phyloP scores from a whole-genome alignment of 2,329 filamentous ascomycete genomes.

The Colletotrichum phormii region DNA sequence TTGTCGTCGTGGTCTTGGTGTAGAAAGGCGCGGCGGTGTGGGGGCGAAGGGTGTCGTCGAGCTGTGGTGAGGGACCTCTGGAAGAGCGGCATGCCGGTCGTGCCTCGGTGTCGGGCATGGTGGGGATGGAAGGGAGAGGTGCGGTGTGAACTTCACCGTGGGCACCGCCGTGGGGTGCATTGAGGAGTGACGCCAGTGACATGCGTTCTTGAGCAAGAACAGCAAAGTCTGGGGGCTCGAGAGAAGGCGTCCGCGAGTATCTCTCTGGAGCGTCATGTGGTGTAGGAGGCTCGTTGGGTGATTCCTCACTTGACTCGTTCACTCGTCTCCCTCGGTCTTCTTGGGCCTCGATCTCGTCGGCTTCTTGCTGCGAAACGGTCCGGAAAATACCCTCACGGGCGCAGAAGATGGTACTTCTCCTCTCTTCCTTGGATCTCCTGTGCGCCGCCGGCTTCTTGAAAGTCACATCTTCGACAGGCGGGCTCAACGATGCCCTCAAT shows the following conservation, averaged over 20 bases:
- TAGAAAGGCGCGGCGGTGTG: constrained; percentile 62
- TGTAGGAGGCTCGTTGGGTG: constrained; percentile 46
- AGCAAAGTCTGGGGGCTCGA: constrained; percentile 71
- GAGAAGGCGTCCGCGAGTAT: constrained; percentile 70
- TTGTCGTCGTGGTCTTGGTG: constrained; percentile 63
- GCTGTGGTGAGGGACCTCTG: constrained; percentile 18
- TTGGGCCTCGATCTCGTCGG: constrained; percentile 54
- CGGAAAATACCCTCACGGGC: constrained; percentile 73
- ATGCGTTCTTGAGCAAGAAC: constrained; percentile 64
- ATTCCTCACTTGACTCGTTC: constrained; percentile 30
- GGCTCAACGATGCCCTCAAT: constrained; percentile 44
- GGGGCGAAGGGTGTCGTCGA: constrained; percentile 45
- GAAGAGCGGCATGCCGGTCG: constrained; percentile 19
- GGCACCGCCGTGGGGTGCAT: constrained; percentile 61
- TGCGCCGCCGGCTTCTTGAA: constrained; percentile 36
- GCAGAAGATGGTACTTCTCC: constrained; percentile 67
- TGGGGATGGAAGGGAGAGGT: constrained; percentile 54
- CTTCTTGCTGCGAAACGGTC: constrained; percentile 67
- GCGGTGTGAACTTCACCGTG: constrained; percentile 44
- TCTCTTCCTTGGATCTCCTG: constrained; percentile 51
- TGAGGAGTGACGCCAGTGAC: constrained; percentile 71
- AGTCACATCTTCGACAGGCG: constrained; percentile 38
- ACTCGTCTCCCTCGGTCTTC: constrained; percentile 40
- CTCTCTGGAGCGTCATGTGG: constrained; percentile 47
- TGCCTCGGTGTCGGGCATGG: constrained; percentile 48